phyloP scores from a whole-genome alignment of 2,329 filamentous ascomycete species.

The Macroventuria anomochaeta region DNA sequence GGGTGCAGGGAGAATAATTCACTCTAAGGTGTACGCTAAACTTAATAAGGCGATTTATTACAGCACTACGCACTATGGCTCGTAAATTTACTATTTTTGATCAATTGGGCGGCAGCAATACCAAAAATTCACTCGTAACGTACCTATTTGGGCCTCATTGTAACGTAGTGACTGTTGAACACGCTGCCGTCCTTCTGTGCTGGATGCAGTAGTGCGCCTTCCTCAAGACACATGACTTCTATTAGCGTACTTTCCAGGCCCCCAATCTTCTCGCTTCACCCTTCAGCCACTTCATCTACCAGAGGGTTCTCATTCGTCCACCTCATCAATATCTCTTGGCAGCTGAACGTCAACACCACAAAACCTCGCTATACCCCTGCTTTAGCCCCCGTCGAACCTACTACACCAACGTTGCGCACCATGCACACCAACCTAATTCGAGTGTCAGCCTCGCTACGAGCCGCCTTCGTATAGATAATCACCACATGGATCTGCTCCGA shows the following conservation, averaged over 20 bases:
- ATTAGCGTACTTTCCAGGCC: background rate
- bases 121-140: no score
- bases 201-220: no score
- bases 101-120: no score
- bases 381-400: background rate
- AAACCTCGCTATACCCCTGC: background rate
- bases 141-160: no score
- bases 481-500: slow-evolving; percentile 3
- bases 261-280: slow-evolving; percentile 4
- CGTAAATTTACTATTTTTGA: no score
- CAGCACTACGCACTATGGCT: no score
- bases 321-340: background rate
- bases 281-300: slow-evolving; percentile 12
- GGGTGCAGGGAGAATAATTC: no score
- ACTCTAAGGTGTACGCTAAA: no score
- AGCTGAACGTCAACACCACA: slow-evolving; percentile 1
- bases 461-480: slow-evolving; percentile 1
- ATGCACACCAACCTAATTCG: background rate
- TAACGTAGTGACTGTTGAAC: no score
- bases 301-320: background rate
- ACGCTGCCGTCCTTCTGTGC: no score
- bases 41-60: no score
- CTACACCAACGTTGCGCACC: background rate
- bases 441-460: background rate
- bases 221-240: background rate